Base-by-base conservation (phyloP, 2,329 filamentous ascomycete genomes). In the Pseudocercospora cruenta region DNA sequence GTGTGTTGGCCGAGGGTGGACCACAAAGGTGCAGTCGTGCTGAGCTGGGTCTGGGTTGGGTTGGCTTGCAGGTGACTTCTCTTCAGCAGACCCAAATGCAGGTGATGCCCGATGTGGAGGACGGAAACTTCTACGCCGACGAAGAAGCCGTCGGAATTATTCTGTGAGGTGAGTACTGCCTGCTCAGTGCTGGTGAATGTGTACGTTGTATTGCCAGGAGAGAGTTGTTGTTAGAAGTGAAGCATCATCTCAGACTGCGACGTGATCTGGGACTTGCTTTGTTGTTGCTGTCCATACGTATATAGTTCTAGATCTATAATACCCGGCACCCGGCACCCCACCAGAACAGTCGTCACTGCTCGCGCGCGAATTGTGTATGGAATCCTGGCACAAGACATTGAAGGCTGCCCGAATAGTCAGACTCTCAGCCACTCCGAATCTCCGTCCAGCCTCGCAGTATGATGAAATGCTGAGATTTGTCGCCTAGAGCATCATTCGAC, bases 11-110 rank as follows among this genome's bases (percentile, higher is more conserved):
- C 39, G 31, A 14, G 22, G 39, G 63, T 33, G 33, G 49, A 54
- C 51, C 58, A 65, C 24, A 60, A 53, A 58, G 60, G 60, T 63
- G 64, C 45, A 49, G 39, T 43, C 39, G 39, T 19, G 16, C 39
- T 43, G 16, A 39, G 36, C 36, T 39, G 36, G 36, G 16, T 51
- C 43, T 31, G 26, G 36, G 45, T 57, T 31, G 26, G 36, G 45
- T 57, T 58, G 33, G 28, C 28, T 31, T 65, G 36, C 61, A 58
- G 49, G 24, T 19, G 53, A 28, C 45, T 19, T 22, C 21, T 49
- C 36, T n/a, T 36, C 33, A 36, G 33, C 33, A 36, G 33, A 36
- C 49, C 19, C 36, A 22, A 33, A 59, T 59, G 57, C 22, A 33
- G 57, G 58, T 58, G 54, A 12, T 58, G 54, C 58, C 43, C 43